Evolutionary conservation across 306 rosid genomes (phyloP), one percentile per base, ranked within the genome.

Genomic region (Abrus precatorius): DNA sequence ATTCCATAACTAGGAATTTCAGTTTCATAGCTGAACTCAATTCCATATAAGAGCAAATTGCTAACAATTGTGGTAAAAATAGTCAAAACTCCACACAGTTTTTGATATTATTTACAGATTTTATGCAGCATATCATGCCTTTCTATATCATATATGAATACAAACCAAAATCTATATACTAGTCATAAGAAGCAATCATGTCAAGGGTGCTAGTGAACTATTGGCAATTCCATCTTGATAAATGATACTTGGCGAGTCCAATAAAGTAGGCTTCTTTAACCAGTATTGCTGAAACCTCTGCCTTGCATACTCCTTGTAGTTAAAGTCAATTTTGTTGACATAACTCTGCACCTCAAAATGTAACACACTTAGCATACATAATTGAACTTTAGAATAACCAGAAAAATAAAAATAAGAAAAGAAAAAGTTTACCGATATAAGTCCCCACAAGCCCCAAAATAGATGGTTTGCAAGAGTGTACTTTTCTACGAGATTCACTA

Each of bases 381-480:
- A 27, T n/a, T 43, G 56, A 62, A 65, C 2, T 49, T 8, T 28
- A 33, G 28, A 65, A 5, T 44, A 69, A 28, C 11, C n/a, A 69
- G 3, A 53, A 11, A 34, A 5, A n/a, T 1, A 20, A 55, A 11
- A 59, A 59, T 0, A 36, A 20, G 20, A 36, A 49, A 1, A 57
- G 1, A 47, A 57, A 78, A n/a, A 68, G 1, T 76, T 82, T 82
- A 95, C 99, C 54, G 99, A 95, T 64, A 93, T 93, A 62, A 93
- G 86, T 65, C 97, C 99, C 99, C 99, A 95, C 73, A 95, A 85
- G 52, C 98, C 96, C 99, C 99, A 95, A 34, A 91, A 86, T 14
- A 95, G 80, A 89, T 95, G 99, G 86, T 86, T 95, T 71, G 97
- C 92, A 64, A 93, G 86, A 41, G 97, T 89, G 89, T 75, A 91